Percentiles rank a stretch among this genome's conserved stretches.
Conservation (phyloP, 2,329 filamentous ascomycete species). For the Clonostachys rhizophaga region DNA sequence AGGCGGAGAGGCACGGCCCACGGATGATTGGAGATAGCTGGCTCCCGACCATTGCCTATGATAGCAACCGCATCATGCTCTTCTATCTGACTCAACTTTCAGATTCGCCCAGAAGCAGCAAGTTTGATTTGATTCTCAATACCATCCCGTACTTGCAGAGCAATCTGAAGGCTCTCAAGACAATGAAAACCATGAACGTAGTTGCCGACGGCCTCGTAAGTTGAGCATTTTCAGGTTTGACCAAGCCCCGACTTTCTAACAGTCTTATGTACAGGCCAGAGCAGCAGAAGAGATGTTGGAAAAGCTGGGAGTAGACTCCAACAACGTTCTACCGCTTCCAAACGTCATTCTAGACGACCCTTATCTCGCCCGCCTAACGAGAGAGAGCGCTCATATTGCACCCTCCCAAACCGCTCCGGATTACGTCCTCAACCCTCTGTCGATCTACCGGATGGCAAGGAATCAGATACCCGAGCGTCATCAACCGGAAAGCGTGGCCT, state of each 20-base stretch:
- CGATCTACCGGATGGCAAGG: constrained; percentile 5
- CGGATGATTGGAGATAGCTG: constrained; percentile 6
- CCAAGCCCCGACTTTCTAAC: not conserved
- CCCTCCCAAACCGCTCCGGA: constrained; percentile 3
- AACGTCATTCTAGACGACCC: constrained; percentile 5
- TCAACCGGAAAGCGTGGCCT: not conserved
- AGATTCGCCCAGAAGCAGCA: constrained; percentile 1
- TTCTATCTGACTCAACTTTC: constrained; percentile 4
- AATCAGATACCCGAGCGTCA: constrained; percentile 3
- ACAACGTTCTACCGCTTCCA: constrained; percentile 5
- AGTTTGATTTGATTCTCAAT: constrained; percentile 5
- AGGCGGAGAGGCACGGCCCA: constrained; percentile 7
- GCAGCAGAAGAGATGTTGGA: constrained; percentile 7
- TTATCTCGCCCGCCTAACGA: not conserved
- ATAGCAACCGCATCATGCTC: constrained; percentile 7
- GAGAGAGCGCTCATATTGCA: not conserved
- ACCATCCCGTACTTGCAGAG: constrained; percentile 7
- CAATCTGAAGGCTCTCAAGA: constrained; percentile 7
- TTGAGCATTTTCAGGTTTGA: not conserved
- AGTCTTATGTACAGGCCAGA: not conserved
- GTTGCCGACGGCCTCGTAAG: constrained; percentile 7
- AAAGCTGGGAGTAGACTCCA: constrained; percentile 5
- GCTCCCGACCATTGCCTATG: constrained; percentile 9
- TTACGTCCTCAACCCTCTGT: constrained; percentile 3
- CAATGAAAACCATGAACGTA: constrained; percentile 5